A percentile compares a stretch with the other conserved stretches of the same genome.
These are phyloP conservation scores for Chondrus crispus DNA, from an alignment of 23 red algal species.

Conservation along the genomic window DNA sequence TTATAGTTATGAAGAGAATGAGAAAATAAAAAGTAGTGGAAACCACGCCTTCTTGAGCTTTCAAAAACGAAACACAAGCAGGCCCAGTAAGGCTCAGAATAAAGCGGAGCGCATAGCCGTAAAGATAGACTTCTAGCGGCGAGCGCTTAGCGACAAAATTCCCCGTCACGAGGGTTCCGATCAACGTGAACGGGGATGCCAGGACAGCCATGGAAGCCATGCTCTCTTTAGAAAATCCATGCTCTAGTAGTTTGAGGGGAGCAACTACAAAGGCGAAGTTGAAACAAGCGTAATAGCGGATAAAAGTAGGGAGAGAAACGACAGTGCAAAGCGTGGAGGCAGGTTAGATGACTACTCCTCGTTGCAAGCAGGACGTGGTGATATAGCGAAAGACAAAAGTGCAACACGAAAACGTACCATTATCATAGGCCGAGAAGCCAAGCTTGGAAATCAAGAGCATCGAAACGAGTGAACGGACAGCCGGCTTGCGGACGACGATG, in stretches of 20 bases:
- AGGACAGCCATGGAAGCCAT: constrained; percentile 89
- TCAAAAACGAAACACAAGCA: not conserved
- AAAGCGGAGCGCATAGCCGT: constrained; percentile 55
- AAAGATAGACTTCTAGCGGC: constrained; percentile 41
- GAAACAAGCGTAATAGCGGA: not conserved
- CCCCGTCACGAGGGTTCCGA: constrained; percentile 61
- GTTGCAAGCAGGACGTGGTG: too few species aligned
- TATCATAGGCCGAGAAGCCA: constrained; percentile 84
- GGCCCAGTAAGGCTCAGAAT: constrained; percentile 52
- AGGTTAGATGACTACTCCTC: too few species aligned
- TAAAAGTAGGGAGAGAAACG: not conserved
- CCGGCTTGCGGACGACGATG: constrained; percentile 26
- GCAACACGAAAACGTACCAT: constrained; percentile 57
- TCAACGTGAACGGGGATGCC: constrained; percentile 62
- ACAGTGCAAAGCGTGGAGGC: not conserved
- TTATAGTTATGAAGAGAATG: constrained; percentile 47
- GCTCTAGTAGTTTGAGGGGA: constrained; percentile 77
- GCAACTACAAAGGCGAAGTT: too few species aligned
- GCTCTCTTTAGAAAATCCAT: constrained; percentile 82
- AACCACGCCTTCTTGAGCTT: not conserved
- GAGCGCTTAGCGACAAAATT: constrained; percentile 16
- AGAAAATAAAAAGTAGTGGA: constrained; percentile 23
- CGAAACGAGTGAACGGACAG: constrained; percentile 50
- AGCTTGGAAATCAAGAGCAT: constrained; percentile 77
- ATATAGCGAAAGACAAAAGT: too few species aligned